These are phyloP conservation scores for Gardenia jasminoides DNA, from an alignment of 257 asterid species.

Conservation along the genomic window DNA sequence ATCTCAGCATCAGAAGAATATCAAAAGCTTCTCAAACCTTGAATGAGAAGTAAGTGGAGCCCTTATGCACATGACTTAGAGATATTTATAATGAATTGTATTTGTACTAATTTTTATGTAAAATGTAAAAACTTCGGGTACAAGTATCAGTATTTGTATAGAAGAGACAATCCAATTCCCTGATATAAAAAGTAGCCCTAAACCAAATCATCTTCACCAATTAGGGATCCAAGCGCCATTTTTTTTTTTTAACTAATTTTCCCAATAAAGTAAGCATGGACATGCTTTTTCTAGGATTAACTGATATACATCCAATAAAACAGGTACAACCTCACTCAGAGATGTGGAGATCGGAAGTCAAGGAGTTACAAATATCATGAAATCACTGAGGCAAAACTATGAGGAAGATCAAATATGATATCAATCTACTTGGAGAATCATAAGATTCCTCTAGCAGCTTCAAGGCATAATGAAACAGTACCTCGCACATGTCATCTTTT, in stretches of 20 bases:
- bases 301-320: neutral
- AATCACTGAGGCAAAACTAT: neutral
- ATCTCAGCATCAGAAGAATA: neutral
- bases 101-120: too few relatives aligned
- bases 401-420: neutral
- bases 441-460: neutral
- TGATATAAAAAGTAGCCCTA: too few relatives aligned
- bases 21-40: neutral
- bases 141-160: too few relatives aligned
- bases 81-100: too few relatives aligned
- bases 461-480: neutral
- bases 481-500: neutral
- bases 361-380: neutral
- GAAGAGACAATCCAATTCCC: too few relatives aligned
- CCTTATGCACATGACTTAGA: too few relatives aligned
- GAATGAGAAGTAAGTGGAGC: too few relatives aligned
- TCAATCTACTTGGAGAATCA: neutral
- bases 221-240: too few relatives aligned
- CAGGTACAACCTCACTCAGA: neutral
- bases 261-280: neutral
- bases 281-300: neutral
- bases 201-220: too few relatives aligned
- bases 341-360: too few relatives aligned
- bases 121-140: too few relatives aligned
- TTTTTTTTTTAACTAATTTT: too few relatives aligned